Base-by-base conservation (phyloP, 495 filamentous ascomycete genomes). In the Immersiella caudata region DNA sequence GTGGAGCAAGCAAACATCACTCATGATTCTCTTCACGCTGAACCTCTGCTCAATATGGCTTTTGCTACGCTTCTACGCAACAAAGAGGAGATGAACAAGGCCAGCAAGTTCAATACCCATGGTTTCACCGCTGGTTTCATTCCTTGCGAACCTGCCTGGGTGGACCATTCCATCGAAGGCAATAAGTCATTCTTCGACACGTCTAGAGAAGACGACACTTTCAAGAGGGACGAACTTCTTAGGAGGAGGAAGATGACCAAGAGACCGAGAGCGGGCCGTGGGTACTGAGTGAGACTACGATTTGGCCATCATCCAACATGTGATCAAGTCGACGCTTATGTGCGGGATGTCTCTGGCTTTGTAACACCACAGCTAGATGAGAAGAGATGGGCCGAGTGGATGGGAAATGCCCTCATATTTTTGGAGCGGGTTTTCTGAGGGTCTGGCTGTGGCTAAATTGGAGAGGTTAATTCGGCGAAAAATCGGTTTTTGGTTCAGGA, bases 21-120 rank as follows among this genome's bases (percentile, higher is more conserved):
- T 64, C 67, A 75, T 2, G 64, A 70, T 1, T 64, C 46, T 1
- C 74, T 79, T 50, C 74, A 78, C 57, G 74, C 75, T 1, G 68
- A 71, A 18, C 78, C 79, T 12, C 60, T 83, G n/a, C 50, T 85
- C 0, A 75, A 72, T n/a, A 73, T 80, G 71, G 58, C 69, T 0
- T 79, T 79, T 52, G 75, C 74, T 49, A 74, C 76, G 2, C 57
- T 84, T 16, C 60, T 78, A 50, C 62, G 54, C 7, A 75, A 77
- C 65, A 71, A 69, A 22, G 69, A 75, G 20, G 58, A 66, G 16
- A 57, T 54, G 18, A 22, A 64, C 60, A 20, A 62, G 62, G 36
- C 63, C 8, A 58, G 36, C 0, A 9, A 16, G 9, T 58, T 59
- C 14, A 64, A 64, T 33, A 33, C 29, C 29, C 29, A 33, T 11